Evolutionary conservation across 2,329 filamentous ascomycete species (phyloP).

Genomic region (Fusarium staphyleae): DNA sequence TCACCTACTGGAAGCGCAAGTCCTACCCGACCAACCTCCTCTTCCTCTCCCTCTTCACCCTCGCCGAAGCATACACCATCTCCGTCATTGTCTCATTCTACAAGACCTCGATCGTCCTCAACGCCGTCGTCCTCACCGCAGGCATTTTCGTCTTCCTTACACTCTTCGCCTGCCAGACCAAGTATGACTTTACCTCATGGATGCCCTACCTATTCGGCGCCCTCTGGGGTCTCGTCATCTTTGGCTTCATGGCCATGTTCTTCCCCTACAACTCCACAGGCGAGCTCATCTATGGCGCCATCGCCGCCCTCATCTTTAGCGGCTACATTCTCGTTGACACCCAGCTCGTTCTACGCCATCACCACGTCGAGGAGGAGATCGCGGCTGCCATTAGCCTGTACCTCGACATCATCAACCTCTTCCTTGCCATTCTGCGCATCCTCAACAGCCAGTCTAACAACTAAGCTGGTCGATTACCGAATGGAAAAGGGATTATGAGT

Average conservation of each 20-base stretch:
- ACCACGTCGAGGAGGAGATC: slow-evolving; percentile 98
- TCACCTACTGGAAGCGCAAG: slow-evolving; percentile 96
- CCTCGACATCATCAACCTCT: slow-evolving; percentile 95
- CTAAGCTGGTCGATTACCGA: slow-evolving; percentile 50
- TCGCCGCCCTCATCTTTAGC: slow-evolving; percentile 87
- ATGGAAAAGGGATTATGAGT: background rate
- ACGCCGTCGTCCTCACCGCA: slow-evolving; percentile 87
- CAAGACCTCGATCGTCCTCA: slow-evolving; percentile 80
- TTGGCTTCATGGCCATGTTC: slow-evolving; percentile 92
- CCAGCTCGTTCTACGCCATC: slow-evolving; percentile 92
- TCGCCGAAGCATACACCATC: slow-evolving; percentile 91
- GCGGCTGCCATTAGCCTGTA: slow-evolving; percentile 94
- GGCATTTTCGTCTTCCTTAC: slow-evolving; percentile 82
- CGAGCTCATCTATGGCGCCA: slow-evolving; percentile 85
- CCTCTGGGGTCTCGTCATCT: slow-evolving; percentile 89
- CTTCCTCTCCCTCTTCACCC: slow-evolving; percentile 89
- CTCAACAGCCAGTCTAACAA: slow-evolving; percentile 96
- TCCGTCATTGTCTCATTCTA: slow-evolving; percentile 94
- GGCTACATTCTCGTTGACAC: slow-evolving; percentile 97
- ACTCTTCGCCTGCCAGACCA: slow-evolving; percentile 93
- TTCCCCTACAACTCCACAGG: slow-evolving; percentile 82
- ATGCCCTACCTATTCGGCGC: slow-evolving; percentile 92
- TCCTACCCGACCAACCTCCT: slow-evolving; percentile 93
- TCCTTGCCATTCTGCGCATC: slow-evolving; percentile 93
- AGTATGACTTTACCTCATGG: slow-evolving; percentile 98